Evolutionary conservation across 257 asterid genomes (phyloP).

Genomic region (Capsicum pubescens): DNA sequence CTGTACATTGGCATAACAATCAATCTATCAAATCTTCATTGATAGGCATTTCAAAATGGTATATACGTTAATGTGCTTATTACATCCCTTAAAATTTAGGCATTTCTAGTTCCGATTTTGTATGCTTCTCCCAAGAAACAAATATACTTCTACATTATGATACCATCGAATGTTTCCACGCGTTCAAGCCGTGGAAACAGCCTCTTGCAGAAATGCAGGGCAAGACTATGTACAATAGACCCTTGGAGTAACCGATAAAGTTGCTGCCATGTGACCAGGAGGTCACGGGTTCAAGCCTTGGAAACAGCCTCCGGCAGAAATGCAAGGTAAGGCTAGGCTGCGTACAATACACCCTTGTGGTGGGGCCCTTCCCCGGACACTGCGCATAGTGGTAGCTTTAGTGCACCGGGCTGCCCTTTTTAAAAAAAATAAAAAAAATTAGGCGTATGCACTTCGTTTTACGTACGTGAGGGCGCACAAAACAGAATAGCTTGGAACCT

Average conservation of each 20-base stretch:
- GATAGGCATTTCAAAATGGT: background rate
- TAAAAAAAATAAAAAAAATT: too few relatives aligned
- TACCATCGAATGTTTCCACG: background rate
- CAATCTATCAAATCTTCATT: slow-evolving; percentile 22
- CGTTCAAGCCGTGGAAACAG: background rate
- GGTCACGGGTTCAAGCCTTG: too few relatives aligned
- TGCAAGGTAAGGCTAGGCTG: too few relatives aligned
- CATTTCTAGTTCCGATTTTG: background rate
- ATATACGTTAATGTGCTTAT: background rate
- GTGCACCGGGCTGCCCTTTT: background rate
- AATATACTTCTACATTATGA: background rate
- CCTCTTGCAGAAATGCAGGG: background rate
- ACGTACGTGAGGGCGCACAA: background rate
- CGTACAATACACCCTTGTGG: too few relatives aligned
- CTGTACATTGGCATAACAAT: slow-evolving; percentile 47
- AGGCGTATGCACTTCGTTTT: background rate
- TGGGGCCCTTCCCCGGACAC: background rate
- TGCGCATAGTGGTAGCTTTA: background rate
- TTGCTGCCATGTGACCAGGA: too few relatives aligned
- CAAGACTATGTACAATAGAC: background rate
- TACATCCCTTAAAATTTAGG: background rate
- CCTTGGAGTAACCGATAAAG: background rate
- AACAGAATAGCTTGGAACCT: background rate
- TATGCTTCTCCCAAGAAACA: background rate
- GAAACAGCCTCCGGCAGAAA: too few relatives aligned